These are phyloP conservation scores for Triticum dicoccoides DNA, from an alignment of 176 grass and related monocot species.

Conservation along the genomic window DNA sequence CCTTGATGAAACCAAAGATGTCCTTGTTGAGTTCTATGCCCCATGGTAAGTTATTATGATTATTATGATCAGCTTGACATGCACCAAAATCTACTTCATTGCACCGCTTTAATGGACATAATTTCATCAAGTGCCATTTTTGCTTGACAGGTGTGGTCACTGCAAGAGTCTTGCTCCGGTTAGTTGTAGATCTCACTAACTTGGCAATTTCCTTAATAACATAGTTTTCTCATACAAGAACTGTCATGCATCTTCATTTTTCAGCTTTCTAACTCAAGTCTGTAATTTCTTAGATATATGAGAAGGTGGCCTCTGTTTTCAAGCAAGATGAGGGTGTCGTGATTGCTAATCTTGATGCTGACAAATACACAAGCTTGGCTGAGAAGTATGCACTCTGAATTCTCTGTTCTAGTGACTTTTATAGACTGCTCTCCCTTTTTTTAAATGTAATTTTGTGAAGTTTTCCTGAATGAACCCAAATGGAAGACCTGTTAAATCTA, in stretches of 20 bases:
- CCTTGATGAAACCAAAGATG: conserved; percentile 95
- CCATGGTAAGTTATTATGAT: conserved; percentile 69
- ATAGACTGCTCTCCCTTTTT: neutral
- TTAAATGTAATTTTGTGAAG: neutral
- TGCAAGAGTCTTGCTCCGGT: conserved; percentile 99
- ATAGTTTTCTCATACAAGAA: neutral
- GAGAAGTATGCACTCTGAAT: conserved; percentile 66
- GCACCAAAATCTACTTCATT: neutral
- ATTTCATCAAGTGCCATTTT: conserved; percentile 27
- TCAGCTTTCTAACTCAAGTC: conserved; percentile 20
- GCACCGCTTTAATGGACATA: neutral
- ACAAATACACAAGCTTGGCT: conserved; percentile 79
- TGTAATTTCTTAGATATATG: conserved; percentile 66
- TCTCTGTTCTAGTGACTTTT: neutral
- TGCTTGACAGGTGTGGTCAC: conserved; percentile 82
- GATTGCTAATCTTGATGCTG: conserved; percentile 96
- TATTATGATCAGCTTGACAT: neutral
- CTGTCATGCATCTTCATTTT: neutral
- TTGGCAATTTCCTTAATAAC: conserved; percentile 16
- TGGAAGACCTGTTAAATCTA: neutral
- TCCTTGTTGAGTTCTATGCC: conserved; percentile 99
- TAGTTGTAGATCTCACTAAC: conserved; percentile 37
- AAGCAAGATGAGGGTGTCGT: conserved; percentile 71
- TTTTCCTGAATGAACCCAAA: neutral
- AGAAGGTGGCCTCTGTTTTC: conserved; percentile 76